Evolutionary conservation across 345 rosid species (phyloP), one percentile per base, ranked within the genome.

Genomic region (Tarenaya hassleriana): DNA sequence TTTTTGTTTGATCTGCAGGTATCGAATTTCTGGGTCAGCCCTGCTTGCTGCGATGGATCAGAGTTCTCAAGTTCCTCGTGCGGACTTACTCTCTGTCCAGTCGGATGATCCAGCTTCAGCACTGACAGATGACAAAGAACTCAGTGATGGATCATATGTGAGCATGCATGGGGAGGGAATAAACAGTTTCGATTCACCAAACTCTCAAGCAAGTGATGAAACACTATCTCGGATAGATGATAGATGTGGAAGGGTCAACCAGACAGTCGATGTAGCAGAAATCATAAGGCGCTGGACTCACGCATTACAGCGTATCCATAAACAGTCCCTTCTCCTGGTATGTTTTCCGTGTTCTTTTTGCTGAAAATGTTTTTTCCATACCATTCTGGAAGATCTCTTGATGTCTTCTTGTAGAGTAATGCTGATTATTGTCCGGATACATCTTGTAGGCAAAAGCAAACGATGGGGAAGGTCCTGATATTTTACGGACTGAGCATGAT

Each of bases 281-380:
- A 75, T 92, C 67, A 88, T 92, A 50, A 78, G 98, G 70, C 91
- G 99, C 49, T 92, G 99, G 97, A 92, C 97, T 0, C 99, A 92
- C 70, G 99, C 99, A 16, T 76, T 92, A 64, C 99, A 88, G 62
- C 94, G 97, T 64, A 83, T 92, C 75, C 94, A 92, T 63, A 92
- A 88, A 69, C 99, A 88, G 62, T 88, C 99, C 27, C 91, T 88
- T 63, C 99, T 75, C 58, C 67, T 92, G 91, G 99, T 92, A 86
- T 71, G 77, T 48, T 37, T 18, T 52, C 57, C 49, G 4, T 71
- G 11, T 38, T 15, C n/a, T 43, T n/a, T 55, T 34, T 51, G 47
- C 66, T 19, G n/a, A n/a, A 34, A 24, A 9, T 14, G 8, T 34
- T 32, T 15, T 27, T 12, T 39, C 39, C 11, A 27, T 33, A 59